Evolutionary conservation across 2,329 filamentous ascomycete species (phyloP).

Genomic region (Colletotrichum brevisporum): DNA sequence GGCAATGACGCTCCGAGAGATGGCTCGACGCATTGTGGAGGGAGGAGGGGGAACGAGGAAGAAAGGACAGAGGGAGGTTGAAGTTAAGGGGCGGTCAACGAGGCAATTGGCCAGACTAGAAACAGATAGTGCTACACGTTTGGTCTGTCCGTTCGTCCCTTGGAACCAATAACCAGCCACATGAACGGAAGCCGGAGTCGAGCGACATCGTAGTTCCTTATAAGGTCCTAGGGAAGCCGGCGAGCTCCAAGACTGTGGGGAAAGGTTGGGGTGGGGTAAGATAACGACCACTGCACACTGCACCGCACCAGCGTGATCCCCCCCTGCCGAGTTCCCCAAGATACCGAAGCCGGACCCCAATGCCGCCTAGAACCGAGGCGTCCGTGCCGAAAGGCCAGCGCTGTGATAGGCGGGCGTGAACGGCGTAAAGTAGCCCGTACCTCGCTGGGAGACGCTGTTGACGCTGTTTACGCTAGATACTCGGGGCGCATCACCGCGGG

Average conservation of each 20-base stretch:
- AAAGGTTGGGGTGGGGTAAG: slow-evolving; percentile 40
- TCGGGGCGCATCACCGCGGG: slow-evolving; percentile 28
- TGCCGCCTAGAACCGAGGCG: slow-evolving; percentile 41
- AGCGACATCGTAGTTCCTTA: slow-evolving; percentile 40
- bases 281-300: slow-evolving; percentile 1
- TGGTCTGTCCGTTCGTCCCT: slow-evolving; percentile 19
- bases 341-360: slow-evolving; percentile 34
- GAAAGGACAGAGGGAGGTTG: neutral
- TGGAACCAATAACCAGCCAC: slow-evolving; percentile 38
- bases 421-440: slow-evolving; percentile 25
- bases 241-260: slow-evolving; percentile 38
- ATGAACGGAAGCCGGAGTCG: slow-evolving; percentile 22
- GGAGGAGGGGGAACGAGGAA: neutral
- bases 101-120: slow-evolving; percentile 29
- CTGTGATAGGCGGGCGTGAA: slow-evolving; percentile 25
- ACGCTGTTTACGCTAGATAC: slow-evolving; percentile 24
- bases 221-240: slow-evolving; percentile 35
- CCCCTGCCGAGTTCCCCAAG: slow-evolving; percentile 28
- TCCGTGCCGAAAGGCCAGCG: slow-evolving; percentile 8
- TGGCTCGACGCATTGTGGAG: slow-evolving; percentile 61
- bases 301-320: slow-evolving; percentile 8
- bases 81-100: slow-evolving; percentile 11
- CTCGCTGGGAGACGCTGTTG: too few species aligned
- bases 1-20: slow-evolving; percentile 56
- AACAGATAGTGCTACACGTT: slow-evolving; percentile 20